phyloP scores from a whole-genome alignment of 495 filamentous ascomycete species.

The Beverwykella pulmonaria region DNA sequence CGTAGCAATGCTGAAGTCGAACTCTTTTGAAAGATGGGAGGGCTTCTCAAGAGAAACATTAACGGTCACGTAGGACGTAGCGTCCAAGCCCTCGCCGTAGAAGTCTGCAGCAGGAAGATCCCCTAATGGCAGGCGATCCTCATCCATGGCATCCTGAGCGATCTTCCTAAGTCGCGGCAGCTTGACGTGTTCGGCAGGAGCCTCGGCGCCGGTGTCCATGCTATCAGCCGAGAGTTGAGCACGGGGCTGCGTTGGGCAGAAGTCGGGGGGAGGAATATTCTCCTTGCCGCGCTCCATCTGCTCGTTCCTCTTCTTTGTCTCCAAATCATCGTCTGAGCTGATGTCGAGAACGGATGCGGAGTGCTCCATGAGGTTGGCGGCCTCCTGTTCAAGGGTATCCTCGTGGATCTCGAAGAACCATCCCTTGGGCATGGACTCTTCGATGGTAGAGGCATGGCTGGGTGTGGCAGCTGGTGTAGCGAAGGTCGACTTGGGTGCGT shows the following conservation, averaged over 20 bases:
- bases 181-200: slow-evolving; percentile 19
- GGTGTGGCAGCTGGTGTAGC: slow-evolving; percentile 26
- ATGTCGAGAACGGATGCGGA: slow-evolving; percentile 85
- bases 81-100: slow-evolving; percentile 69
- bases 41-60: slow-evolving; percentile 33
- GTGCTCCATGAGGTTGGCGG: slow-evolving; percentile 89
- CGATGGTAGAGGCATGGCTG: slow-evolving; percentile 20
- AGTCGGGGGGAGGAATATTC: slow-evolving; percentile 76
- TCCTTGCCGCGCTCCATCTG: slow-evolving; percentile 76
- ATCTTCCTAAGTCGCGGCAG: slow-evolving; percentile 29
- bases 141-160: slow-evolving; percentile 53
- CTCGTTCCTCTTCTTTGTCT: slow-evolving; percentile 52
- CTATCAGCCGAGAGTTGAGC: slow-evolving; percentile 23
- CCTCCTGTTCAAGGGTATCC: slow-evolving; percentile 83
- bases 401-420: slow-evolving; percentile 97
- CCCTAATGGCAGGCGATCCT: slow-evolving; percentile 65
- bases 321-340: slow-evolving; percentile 52
- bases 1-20: slow-evolving; percentile 26
- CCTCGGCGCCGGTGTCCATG: slow-evolving; percentile 27
- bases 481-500: slow-evolving; percentile 47
- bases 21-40: slow-evolving; percentile 37
- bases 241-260: slow-evolving; percentile 38
- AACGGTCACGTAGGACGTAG: slow-evolving; percentile 55
- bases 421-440: slow-evolving; percentile 56
- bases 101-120: slow-evolving; percentile 74